Evolutionary conservation across 441 rosid genomes (phyloP).

Genomic region (Bocquillonia castaneifolia): DNA sequence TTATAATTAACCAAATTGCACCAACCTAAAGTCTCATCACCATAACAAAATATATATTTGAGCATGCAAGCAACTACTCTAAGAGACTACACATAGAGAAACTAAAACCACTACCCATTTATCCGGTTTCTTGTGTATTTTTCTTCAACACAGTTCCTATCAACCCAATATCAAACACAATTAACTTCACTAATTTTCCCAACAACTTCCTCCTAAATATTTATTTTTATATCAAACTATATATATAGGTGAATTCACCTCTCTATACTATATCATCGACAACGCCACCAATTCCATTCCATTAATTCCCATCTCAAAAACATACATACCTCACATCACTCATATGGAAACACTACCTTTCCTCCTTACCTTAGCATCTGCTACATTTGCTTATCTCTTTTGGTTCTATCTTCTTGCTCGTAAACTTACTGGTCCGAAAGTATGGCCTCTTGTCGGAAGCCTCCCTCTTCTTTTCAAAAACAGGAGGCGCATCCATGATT

Average conservation of each 20-base stretch:
- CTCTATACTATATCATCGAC: conserved; percentile 8
- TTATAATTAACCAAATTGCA: conserved; percentile 7
- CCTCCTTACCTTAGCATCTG: conserved; percentile 34
- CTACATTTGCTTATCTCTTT: conserved; percentile 43
- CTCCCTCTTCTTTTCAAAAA: conserved; percentile 59
- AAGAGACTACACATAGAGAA: no score
- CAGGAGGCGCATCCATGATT: conserved; percentile 62
- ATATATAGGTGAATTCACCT: conserved; percentile 23
- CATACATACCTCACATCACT: background rate
- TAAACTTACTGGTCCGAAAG: conserved; percentile 62
- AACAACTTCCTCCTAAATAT: conserved; percentile 52
- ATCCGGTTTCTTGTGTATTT: conserved; percentile 26
- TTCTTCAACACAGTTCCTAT: conserved; percentile 27
- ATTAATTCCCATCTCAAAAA: background rate
- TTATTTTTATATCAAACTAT: conserved; percentile 25
- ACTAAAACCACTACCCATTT: conserved; percentile 11
- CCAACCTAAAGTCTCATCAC: no score
- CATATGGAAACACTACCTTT: conserved; percentile 43
- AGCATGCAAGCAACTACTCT: no score
- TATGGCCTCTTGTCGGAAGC: conserved; percentile 70
- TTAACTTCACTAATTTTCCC: conserved; percentile 27
- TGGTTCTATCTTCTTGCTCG: conserved; percentile 75
- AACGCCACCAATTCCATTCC: background rate
- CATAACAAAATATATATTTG: no score
- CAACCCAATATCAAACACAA: background rate